Evolutionary conservation across 352 stramenopile genomes (phyloP).

Genomic region (Phytophthora agathidicida): DNA sequence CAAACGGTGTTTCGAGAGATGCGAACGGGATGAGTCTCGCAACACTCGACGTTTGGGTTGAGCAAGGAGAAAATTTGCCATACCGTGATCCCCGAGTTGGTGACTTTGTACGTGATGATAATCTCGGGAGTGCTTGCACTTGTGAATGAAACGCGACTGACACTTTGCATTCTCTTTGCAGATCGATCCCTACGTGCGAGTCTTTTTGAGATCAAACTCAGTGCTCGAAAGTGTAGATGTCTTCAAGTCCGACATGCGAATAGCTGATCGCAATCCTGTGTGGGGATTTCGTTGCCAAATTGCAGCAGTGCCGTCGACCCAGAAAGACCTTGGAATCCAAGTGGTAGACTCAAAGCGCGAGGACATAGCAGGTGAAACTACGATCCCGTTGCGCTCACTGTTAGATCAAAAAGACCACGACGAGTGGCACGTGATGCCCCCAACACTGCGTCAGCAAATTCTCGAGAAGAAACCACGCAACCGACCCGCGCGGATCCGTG

Average conservation of each 20-base stretch:
- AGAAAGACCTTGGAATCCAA: slow-evolving; percentile 53
- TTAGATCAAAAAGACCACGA: slow-evolving; percentile 69
- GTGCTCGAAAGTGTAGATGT: slow-evolving; percentile 3
- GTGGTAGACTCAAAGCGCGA: slow-evolving; percentile 53
- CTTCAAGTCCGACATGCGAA: slow-evolving; percentile 42
- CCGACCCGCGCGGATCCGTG: slow-evolving; percentile 44
- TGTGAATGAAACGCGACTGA: not conserved
- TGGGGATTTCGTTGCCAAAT: slow-evolving; percentile 50
- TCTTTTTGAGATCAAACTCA: slow-evolving; percentile 38
- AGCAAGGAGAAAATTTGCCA: slow-evolving; percentile 56
- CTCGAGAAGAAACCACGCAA: slow-evolving; percentile 46
- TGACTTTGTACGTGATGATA: slow-evolving; percentile 41
- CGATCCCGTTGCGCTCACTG: slow-evolving; percentile 50
- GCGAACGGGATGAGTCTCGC: slow-evolving; percentile 39
- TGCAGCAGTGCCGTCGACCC: slow-evolving; percentile 40
- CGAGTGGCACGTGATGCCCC: slow-evolving; percentile 59
- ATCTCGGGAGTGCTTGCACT: not conserved
- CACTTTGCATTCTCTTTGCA: slow-evolving; percentile 12
- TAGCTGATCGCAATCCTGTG: slow-evolving; percentile 50
- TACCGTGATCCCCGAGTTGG: slow-evolving; percentile 47
- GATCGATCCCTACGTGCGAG: slow-evolving; percentile 63
- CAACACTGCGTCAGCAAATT: slow-evolving; percentile 66
- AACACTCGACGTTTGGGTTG: slow-evolving; percentile 42
- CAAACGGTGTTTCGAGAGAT: slow-evolving; percentile 33
- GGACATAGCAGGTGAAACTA: slow-evolving; percentile 57